Evolutionary conservation across 129 eudicot genomes (phyloP).

Genomic region (Flaveria trinervia): DNA sequence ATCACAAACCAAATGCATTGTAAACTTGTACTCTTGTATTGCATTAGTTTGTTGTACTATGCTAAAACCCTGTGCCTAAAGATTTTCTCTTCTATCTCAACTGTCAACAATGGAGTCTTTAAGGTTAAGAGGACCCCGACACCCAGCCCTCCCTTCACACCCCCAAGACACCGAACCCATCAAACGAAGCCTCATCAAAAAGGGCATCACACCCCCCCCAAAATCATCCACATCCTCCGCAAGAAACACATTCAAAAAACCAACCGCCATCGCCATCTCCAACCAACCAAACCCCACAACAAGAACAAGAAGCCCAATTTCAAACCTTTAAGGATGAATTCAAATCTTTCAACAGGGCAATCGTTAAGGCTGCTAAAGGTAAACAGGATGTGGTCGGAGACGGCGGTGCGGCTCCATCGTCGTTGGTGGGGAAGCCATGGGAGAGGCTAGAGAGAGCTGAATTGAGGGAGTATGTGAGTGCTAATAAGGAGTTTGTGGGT

Average conservation of each 20-base stretch:
- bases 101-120: conserved; percentile 67
- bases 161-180: conserved; percentile 47
- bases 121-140: conserved; percentile 47
- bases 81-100: conserved; percentile 2
- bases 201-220: conserved; percentile 74
- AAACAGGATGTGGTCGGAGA: conserved; percentile 24
- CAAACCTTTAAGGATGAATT: conserved; percentile 61
- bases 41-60: conserved; percentile 10
- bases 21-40: neutral
- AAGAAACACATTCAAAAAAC: conserved; percentile 72
- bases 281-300: conserved; percentile 30
- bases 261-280: conserved; percentile 41
- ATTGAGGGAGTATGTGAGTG: conserved; percentile 56
- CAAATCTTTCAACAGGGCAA: conserved; percentile 53
- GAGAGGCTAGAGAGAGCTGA: conserved; percentile 62
- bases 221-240: conserved; percentile 83
- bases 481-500: conserved; percentile 34
- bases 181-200: conserved; percentile 56
- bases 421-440: conserved; percentile 82
- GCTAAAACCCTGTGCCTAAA: conserved; percentile 27
- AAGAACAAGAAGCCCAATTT: conserved; percentile 46
- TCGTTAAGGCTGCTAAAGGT: conserved; percentile 29
- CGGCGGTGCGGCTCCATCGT: no score
- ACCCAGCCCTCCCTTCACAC: conserved; percentile 35
- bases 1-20: neutral